phyloP scores from a whole-genome alignment of 352 stramenopile genomes.

The Pythium aquatile region DNA sequence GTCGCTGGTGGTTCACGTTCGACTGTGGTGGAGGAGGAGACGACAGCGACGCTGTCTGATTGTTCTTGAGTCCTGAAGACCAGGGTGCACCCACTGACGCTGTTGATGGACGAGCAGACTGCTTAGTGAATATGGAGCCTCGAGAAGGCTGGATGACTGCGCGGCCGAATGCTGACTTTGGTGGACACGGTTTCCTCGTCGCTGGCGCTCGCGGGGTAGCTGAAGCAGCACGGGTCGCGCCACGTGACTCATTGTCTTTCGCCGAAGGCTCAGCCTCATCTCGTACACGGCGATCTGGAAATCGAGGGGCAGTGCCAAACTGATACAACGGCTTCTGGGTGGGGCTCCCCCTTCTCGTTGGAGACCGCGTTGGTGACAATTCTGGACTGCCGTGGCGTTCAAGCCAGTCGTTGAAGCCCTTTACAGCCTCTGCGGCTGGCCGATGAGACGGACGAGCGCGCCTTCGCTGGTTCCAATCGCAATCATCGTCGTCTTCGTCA shows the following conservation, averaged over 20 bases:
- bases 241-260: slow-evolving; percentile 3
- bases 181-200: not conserved
- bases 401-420: slow-evolving; percentile 44
- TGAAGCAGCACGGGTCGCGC: not conserved
- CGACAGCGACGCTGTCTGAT: not conserved
- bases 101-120: not conserved
- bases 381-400: slow-evolving; percentile 17
- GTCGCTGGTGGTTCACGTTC: slow-evolving; percentile 1
- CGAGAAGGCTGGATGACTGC: not conserved
- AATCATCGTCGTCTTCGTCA: slow-evolving; percentile 3
- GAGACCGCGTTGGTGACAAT: slow-evolving; percentile 18
- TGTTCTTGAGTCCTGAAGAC: not conserved
- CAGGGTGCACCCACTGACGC: not conserved
- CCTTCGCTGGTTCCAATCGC: not conserved
- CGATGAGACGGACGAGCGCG: not conserved
- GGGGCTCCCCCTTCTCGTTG: not conserved
- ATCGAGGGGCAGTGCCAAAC: slow-evolving; percentile 13
- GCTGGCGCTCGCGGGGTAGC: not conserved
- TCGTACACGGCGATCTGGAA: not conserved
- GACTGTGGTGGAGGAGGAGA: slow-evolving; percentile 1
- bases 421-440: slow-evolving; percentile 25
- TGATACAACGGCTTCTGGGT: not conserved
- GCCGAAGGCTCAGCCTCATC: not conserved
- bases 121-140: not conserved
- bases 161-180: slow-evolving; percentile 14